Conservation (phyloP, 768 basidiomycete genomes). For the Hygrophorus russula region DNA sequence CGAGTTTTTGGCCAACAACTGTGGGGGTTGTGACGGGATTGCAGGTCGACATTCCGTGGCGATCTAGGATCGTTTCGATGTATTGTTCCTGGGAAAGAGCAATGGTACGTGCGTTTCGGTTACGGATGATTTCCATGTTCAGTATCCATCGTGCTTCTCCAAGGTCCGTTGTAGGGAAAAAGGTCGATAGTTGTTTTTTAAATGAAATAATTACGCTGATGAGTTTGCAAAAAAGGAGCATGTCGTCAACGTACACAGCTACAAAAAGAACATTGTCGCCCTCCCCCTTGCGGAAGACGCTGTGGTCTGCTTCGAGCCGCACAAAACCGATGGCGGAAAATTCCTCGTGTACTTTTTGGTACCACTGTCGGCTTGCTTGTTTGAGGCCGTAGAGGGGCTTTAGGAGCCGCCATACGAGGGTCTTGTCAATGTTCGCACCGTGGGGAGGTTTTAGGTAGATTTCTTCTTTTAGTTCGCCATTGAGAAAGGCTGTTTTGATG, state of each 20-base stretch:
- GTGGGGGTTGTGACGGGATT: too few species aligned
- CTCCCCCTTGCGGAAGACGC: too few species aligned
- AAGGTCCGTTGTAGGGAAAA: slow-evolving; percentile 12
- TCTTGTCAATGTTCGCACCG: neutral
- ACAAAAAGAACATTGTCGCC: neutral
- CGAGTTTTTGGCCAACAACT: too few species aligned
- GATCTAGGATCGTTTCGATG: slow-evolving; percentile 14
- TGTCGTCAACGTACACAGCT: neutral
- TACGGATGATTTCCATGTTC: slow-evolving; percentile 18
- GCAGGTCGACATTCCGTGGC: too few species aligned
- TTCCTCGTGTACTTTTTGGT: too few species aligned
- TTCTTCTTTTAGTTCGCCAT: slow-evolving; percentile 10
- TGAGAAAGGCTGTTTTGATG: slow-evolving; percentile 7
- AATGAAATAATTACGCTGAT: slow-evolving; percentile 1
- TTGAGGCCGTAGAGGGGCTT: too few species aligned
- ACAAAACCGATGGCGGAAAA: too few species aligned
- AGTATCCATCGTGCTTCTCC: slow-evolving; percentile 16
- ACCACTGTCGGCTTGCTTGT: too few species aligned
- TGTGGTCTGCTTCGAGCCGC: too few species aligned
- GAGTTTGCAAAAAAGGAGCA: neutral
- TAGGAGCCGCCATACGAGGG: too few species aligned
- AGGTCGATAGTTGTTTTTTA: neutral
- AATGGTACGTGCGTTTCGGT: slow-evolving; percentile 14
- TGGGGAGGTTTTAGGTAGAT: slow-evolving; percentile 10
- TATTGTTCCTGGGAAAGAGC: slow-evolving; percentile 21